A percentile compares a stretch with the other conserved stretches of the same genome.
Conservation (phyloP, 768 basidiomycete genomes). For the Mycena rosella region DNA sequence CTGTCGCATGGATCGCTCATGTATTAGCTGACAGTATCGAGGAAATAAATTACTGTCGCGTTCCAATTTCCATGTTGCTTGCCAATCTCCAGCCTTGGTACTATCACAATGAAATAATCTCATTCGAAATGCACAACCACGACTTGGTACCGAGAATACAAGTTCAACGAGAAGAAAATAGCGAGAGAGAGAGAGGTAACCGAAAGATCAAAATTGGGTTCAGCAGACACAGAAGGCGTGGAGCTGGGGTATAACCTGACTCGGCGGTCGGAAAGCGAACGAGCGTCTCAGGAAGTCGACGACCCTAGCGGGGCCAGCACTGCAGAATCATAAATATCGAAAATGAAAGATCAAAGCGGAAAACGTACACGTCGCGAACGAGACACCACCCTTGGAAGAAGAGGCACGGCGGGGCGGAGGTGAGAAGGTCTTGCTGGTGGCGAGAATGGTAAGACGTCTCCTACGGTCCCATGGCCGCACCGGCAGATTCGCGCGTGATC, state of each 20-base stretch:
- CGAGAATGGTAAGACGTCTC: neutral
- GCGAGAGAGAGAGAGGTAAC: neutral
- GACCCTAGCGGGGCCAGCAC: constrained; percentile 11
- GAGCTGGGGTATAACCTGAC: neutral
- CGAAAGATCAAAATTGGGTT: neutral
- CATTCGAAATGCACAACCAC: neutral
- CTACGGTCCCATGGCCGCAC: neutral
- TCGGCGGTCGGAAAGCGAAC: no score
- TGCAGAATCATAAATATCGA: neutral
- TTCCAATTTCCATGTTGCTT: no score
- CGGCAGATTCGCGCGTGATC: no score
- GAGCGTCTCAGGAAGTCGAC: neutral
- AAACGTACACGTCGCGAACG: constrained; percentile 8
- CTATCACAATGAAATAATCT: no score
- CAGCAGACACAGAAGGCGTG: neutral
- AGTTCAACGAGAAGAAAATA: neutral
- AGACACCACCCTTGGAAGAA: neutral
- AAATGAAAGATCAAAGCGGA: neutral
- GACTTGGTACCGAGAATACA: neutral
- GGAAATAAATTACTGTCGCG: no score
- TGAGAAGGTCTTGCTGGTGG: constrained; percentile 10
- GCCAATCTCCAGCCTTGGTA: no score
- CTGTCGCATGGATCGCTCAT: no score
- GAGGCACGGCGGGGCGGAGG: neutral
- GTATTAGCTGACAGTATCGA: no score